phyloP scores from a whole-genome alignment of 495 filamentous ascomycete species.

The Daldinia concentrica region DNA sequence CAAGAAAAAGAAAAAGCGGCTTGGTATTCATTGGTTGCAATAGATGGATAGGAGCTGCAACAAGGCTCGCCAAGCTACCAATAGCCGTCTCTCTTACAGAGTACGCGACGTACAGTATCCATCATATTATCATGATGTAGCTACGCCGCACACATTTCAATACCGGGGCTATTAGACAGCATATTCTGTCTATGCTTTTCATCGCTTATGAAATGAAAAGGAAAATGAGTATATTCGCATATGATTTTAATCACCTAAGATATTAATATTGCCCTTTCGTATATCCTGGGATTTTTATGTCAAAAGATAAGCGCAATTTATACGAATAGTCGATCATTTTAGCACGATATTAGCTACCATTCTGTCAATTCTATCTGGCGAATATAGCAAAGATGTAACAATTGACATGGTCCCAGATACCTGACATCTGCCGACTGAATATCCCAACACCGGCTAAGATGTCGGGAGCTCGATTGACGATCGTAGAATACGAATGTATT shows the following conservation, averaged over 20 bases:
- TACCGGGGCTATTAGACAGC: not conserved
- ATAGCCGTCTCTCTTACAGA: not conserved
- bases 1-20: not conserved
- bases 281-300: not conserved
- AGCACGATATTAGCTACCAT: not conserved
- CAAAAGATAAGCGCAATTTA: not conserved
- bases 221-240: not conserved
- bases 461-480: not conserved
- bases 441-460: conserved; percentile 20
- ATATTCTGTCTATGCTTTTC: not conserved
- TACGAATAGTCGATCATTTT: not conserved
- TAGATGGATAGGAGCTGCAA: not conserved
- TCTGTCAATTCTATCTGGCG: not conserved
- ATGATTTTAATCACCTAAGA: not conserved
- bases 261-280: not conserved
- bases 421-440: conserved; percentile 16
- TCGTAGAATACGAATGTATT: conserved; percentile 2
- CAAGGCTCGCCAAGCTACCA: not conserved
- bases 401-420: conserved; percentile 9
- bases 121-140: conserved; percentile 8
- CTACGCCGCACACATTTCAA: not conserved
- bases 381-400: not conserved
- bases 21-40: not conserved
- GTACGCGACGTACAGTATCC: not conserved
- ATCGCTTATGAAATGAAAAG: not conserved